phyloP scores from a whole-genome alignment of 2,329 filamentous ascomycete species.

The Xylaria sp. region DNA sequence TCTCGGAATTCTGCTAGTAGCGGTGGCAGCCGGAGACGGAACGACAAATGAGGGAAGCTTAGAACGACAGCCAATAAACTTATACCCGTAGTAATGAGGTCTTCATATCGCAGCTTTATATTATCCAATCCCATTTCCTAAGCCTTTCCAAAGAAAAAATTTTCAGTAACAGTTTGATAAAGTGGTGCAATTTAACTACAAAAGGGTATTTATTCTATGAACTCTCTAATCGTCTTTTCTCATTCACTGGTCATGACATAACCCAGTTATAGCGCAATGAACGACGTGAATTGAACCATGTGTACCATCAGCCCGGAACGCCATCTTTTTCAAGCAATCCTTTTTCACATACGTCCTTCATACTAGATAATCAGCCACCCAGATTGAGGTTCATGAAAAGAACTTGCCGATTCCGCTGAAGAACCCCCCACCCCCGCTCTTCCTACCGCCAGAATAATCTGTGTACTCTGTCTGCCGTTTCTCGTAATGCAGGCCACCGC shows the following conservation, averaged over 20 bases:
- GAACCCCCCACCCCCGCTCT: slow-evolving; percentile 52
- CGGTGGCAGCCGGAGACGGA: slow-evolving; percentile 49
- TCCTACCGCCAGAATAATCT: slow-evolving; percentile 47
- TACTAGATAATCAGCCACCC: slow-evolving; percentile 18
- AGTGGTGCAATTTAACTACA: not conserved
- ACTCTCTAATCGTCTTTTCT: slow-evolving; percentile 18
- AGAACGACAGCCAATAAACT: slow-evolving; percentile 30
- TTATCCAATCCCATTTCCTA: not conserved
- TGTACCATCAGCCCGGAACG: slow-evolving; percentile 23
- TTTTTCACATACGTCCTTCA: slow-evolving; percentile 9
- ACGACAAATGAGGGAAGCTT: slow-evolving; percentile 47
- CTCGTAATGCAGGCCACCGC: slow-evolving; percentile 54
- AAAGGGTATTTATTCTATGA: slow-evolving; percentile 29
- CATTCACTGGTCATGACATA: slow-evolving; percentile 10
- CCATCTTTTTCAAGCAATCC: slow-evolving; percentile 20
- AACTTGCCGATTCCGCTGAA: slow-evolving; percentile 54
- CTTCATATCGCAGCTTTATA: slow-evolving; percentile 36
- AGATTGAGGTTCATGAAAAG: slow-evolving; percentile 52
- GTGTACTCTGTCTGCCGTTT: slow-evolving; percentile 51
- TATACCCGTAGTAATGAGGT: slow-evolving; percentile 40
- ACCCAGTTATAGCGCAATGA: slow-evolving; percentile 2
- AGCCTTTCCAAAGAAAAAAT: not conserved
- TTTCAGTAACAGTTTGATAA: not conserved
- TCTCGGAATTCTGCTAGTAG: slow-evolving; percentile 43
- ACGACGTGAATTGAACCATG: slow-evolving; percentile 11